These are phyloP conservation scores for Vigna radiata DNA, from an alignment of 306 rosid species.

Conservation along the genomic window DNA sequence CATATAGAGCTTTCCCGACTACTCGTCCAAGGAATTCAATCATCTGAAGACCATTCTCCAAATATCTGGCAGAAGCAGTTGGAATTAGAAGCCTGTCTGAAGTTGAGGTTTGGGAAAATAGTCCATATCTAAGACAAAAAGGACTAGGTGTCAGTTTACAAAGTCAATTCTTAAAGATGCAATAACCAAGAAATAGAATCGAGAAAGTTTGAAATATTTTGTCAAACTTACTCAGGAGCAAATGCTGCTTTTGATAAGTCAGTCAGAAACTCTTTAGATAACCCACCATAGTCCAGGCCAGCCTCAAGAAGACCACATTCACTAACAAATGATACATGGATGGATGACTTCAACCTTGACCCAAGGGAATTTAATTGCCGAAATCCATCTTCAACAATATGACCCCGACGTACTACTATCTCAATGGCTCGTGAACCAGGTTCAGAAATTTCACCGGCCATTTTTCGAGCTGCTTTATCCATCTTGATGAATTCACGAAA, in stretches of 20 bases:
- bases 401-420: conserved; percentile 83
- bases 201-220: conserved; percentile 32
- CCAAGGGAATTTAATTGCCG: conserved; percentile 87
- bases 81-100: conserved; percentile 89
- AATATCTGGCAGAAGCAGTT: conserved; percentile 79
- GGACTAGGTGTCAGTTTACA: conserved; percentile 40
- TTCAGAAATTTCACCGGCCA: conserved; percentile 93
- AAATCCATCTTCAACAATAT: conserved; percentile 96
- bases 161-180: conserved; percentile 38
- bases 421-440: conserved; percentile 85
- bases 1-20: conserved; percentile 98
- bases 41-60: conserved; percentile 94
- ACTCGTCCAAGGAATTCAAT: conserved; percentile 98
- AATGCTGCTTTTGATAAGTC: conserved; percentile 93
- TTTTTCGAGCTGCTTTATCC: conserved; percentile 91
- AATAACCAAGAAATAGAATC: conserved; percentile 40
- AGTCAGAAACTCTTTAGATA: conserved; percentile 92
- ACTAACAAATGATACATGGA: conserved; percentile 97
- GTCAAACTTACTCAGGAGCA: conserved; percentile 82
- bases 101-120: conserved; percentile 90
- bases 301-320: conserved; percentile 99
- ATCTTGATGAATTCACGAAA: conserved; percentile 93
- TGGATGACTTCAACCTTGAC: conserved; percentile 83
- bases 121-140: conserved; percentile 68
- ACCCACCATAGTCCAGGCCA: conserved; percentile 97